Conservation (phyloP, 371 early-diverging fungal genomes). For the Fennellomyces sp. region DNA sequence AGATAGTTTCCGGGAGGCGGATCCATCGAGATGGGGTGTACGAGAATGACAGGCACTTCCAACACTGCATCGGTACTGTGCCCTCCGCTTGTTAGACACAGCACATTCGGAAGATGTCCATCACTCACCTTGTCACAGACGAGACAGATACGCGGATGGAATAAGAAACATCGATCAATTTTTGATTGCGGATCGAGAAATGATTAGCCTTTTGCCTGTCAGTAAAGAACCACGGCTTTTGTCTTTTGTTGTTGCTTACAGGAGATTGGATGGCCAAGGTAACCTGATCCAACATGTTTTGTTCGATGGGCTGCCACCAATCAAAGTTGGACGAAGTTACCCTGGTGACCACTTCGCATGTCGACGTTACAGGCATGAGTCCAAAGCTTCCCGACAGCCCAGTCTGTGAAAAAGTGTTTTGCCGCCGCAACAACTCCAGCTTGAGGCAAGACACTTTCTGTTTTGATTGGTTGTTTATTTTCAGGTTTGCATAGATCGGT, state of each 20-base stretch:
- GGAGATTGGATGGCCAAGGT: constrained; percentile 26
- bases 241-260: constrained; percentile 17
- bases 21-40: constrained; percentile 38
- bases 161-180: constrained; percentile 28
- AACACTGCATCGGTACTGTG: constrained; percentile 20
- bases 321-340: constrained; percentile 10
- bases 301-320: constrained; percentile 34
- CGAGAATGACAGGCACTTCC: constrained; percentile 30
- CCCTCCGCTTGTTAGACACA: too few relatives aligned
- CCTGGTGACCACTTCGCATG: constrained; percentile 18
- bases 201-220: constrained; percentile 10
- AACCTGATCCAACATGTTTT: constrained; percentile 17
- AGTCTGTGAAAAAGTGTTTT: constrained; percentile 19
- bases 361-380: constrained; percentile 19
- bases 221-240: background rate
- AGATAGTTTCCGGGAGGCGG: constrained; percentile 30
- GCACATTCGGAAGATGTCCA: constrained; percentile 1
- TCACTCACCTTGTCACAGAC: constrained; percentile 19
- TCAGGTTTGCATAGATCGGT: constrained; percentile 28
- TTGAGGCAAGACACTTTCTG: constrained; percentile 19
- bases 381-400: constrained; percentile 11
- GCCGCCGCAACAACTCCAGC: constrained; percentile 32
- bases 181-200: constrained; percentile 21
- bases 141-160: constrained; percentile 17
- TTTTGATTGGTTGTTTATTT: constrained; percentile 19